Evolutionary conservation across 805 yeast genomes (phyloP).

Genomic region (Saccharomyces jurei): DNA sequence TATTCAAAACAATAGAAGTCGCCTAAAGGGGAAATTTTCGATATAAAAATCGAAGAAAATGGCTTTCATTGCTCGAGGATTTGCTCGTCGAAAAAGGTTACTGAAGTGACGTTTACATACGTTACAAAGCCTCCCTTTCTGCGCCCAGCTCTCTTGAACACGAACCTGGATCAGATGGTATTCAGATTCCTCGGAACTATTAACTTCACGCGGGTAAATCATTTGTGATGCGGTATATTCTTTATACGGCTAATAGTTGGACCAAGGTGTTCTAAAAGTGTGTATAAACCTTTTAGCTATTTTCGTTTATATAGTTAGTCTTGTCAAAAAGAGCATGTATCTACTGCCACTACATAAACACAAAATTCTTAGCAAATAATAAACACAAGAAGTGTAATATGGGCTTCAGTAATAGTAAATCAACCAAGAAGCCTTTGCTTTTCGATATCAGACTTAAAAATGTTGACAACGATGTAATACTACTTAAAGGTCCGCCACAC

Average conservation of each 20-base stretch:
- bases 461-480: conserved; percentile 66
- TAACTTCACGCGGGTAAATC: background rate
- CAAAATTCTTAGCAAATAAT: background rate
- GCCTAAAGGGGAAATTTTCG: background rate
- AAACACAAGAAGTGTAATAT: background rate
- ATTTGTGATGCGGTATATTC: background rate
- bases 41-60: background rate
- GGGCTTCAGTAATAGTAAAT: conserved; percentile 8
- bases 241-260: background rate
- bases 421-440: conserved; percentile 28
- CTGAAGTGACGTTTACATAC: background rate
- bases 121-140: background rate
- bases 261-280: background rate
- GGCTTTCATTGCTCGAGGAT: background rate
- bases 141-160: background rate
- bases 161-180: background rate
- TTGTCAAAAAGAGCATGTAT: background rate
- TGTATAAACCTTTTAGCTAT: background rate
- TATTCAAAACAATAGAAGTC: background rate
- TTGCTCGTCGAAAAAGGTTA: background rate
- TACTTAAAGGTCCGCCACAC: conserved; percentile 67
- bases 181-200: background rate
- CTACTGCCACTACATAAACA: background rate
- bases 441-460: conserved; percentile 55
- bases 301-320: background rate